Evolutionary conservation across 2,329 filamentous ascomycete species (phyloP).

Genomic region (Falciphora oryzae): DNA sequence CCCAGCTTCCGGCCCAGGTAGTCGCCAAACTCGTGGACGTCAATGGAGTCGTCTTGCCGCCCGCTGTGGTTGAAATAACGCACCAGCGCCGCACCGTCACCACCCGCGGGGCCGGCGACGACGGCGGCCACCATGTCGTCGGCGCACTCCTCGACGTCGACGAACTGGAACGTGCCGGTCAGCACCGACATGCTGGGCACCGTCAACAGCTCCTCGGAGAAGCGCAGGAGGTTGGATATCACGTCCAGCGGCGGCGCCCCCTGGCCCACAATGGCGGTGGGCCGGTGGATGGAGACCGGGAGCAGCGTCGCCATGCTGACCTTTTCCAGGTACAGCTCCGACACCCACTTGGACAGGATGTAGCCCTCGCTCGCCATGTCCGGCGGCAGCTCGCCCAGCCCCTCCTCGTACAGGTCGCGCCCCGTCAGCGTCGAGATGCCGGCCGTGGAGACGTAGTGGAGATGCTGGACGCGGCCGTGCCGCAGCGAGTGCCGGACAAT

Average conservation of each 20-base stretch:
- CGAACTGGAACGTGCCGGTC: constrained; percentile 2
- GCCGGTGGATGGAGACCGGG: constrained; percentile 25
- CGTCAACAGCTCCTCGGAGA: neutral
- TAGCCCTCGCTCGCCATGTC: constrained; percentile 21
- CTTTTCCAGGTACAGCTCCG: constrained; percentile 23
- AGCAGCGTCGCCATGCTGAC: constrained; percentile 13
- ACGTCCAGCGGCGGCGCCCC: constrained; percentile 14
- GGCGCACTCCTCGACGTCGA: constrained; percentile 4
- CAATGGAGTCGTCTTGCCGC: no score
- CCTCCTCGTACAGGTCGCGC: constrained; percentile 26
- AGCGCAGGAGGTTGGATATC: constrained; percentile 14
- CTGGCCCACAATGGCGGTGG: constrained; percentile 15
- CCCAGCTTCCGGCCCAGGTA: neutral
- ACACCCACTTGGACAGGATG: constrained; percentile 26
- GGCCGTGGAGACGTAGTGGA: constrained; percentile 33
- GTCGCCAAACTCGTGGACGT: no score
- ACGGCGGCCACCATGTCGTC: constrained; percentile 1
- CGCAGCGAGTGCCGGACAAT: constrained; percentile 19
- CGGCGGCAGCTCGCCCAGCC: constrained; percentile 6
- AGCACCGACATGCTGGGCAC: no score
- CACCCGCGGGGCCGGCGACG: constrained; percentile 1
- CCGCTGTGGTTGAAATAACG: no score
- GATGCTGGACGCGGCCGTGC: constrained; percentile 20
- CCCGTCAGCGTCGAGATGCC: constrained; percentile 8
- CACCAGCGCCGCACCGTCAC: no score